phyloP scores from a whole-genome alignment of 495 filamentous ascomycete genomes.

The Geopyxis carbonaria region DNA sequence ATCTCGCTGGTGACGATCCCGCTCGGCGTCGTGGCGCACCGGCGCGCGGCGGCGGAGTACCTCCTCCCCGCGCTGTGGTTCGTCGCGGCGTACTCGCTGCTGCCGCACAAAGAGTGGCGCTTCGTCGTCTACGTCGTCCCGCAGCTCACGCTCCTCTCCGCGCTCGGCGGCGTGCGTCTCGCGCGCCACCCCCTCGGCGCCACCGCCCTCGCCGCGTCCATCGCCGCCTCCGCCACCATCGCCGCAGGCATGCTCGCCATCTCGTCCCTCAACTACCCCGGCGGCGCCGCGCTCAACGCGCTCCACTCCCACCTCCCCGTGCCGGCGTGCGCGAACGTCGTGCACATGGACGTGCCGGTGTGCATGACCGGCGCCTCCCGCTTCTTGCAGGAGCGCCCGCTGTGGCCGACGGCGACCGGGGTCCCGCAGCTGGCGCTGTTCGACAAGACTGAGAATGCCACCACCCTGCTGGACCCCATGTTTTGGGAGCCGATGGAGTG shows the following conservation, averaged over 20 bases:
- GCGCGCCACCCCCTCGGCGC: conserved; percentile 41
- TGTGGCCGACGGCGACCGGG: conserved; percentile 10
- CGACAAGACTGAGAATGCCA: conserved; percentile 50
- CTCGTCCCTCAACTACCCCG: conserved; percentile 76
- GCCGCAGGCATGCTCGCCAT: conserved; percentile 52
- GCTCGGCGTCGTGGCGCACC: conserved; percentile 31
- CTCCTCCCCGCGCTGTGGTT: conserved; percentile 55
- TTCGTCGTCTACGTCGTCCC: conserved; percentile 88
- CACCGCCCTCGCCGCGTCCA: conserved; percentile 30
- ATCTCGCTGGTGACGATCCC: conserved; percentile 46
- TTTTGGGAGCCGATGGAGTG: conserved; percentile 84
- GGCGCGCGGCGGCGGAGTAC: conserved; percentile 32
- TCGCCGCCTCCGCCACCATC: conserved; percentile 40
- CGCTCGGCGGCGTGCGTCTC: conserved; percentile 55
- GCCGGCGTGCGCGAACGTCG: conserved; percentile 17
- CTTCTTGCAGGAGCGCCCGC: conserved; percentile 43
- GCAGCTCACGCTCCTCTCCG: conserved; percentile 57
- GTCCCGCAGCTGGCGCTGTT: conserved; percentile 28
- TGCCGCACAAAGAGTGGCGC: conserved; percentile 92
- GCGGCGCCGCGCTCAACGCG: conserved; percentile 47
- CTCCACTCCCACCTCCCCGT: conserved; percentile 35
- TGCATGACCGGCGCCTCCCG: conserved; percentile 91
- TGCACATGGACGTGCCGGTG: conserved; percentile 71
- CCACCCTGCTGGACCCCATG: conserved; percentile 35
- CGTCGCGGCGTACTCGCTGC: conserved; percentile 57